Percentiles rank a stretch among this genome's conserved stretches.
Evolutionary conservation across 1,139 yeast species (phyloP).

Genomic region (Pichia sp.): DNA sequence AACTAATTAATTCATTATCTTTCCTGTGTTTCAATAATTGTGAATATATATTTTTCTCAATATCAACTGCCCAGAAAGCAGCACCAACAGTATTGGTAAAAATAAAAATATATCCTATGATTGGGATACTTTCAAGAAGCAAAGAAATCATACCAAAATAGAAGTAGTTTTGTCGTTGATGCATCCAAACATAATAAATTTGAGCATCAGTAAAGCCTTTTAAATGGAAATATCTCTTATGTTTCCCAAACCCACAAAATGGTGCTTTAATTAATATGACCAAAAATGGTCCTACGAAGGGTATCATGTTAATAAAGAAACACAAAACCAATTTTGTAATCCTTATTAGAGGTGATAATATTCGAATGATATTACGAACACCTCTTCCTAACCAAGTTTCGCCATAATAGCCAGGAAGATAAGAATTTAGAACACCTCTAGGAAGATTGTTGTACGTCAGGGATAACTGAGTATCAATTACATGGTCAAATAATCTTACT

Average conservation of each 20-base stretch:
- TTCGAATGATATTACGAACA: constrained; percentile 25
- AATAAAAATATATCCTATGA: constrained; percentile 52
- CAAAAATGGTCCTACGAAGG: constrained; percentile 55
- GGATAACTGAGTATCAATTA: constrained; percentile 39
- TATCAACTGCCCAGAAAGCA: constrained; percentile 57
- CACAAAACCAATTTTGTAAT: constrained; percentile 31
- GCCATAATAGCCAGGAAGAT: constrained; percentile 35
- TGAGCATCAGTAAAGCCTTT: constrained; percentile 47
- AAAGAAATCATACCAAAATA: constrained; percentile 55
- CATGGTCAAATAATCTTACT: constrained; percentile 49
- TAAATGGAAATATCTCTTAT: constrained; percentile 53
- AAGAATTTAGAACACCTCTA: constrained; percentile 38
- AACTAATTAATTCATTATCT: too few relatives aligned
- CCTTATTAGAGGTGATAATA: constrained; percentile 29
- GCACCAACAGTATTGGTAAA: constrained; percentile 69
- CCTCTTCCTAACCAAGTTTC: constrained; percentile 32
- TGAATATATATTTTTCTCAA: constrained; percentile 21
- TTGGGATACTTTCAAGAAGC: constrained; percentile 54
- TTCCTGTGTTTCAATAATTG: not conserved
- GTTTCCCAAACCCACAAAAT: constrained; percentile 49
- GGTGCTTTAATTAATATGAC: constrained; percentile 54
- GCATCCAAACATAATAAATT: constrained; percentile 24
- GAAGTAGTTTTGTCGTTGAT: constrained; percentile 20
- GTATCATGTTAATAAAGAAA: constrained; percentile 45
- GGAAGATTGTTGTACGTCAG: constrained; percentile 20